Conservation (phyloP, 176 grass and related monocot species). For the Olyra latifolia region DNA sequence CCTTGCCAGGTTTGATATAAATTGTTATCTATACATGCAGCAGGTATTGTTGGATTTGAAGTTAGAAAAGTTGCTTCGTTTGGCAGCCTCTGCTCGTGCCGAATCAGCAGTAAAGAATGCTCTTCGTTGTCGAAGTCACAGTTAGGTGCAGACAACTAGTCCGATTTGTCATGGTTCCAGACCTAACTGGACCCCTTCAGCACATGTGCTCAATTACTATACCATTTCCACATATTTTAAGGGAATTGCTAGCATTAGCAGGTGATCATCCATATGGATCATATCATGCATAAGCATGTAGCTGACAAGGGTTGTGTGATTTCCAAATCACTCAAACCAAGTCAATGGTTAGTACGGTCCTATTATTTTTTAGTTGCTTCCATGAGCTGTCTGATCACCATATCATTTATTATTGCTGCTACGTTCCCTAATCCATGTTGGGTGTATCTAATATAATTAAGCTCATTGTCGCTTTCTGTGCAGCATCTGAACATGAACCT, state of each 20-base stretch:
- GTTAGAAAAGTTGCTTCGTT: constrained; percentile 11
- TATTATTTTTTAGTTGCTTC: neutral
- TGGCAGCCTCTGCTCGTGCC: constrained; percentile 22
- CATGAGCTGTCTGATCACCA: neutral
- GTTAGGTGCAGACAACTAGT: constrained; percentile 36
- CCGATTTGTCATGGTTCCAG: constrained; percentile 33
- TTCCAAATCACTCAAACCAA: neutral
- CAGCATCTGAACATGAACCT: constrained; percentile 1
- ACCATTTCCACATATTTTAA: neutral
- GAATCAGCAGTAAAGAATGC: constrained; percentile 20
- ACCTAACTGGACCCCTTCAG: constrained; percentile 31
- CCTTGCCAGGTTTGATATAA: neutral
- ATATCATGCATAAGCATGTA: neutral
- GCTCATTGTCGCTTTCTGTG: neutral
- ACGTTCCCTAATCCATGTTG: constrained; percentile 10
- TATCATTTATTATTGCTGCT: neutral
- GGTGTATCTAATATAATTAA: neutral
- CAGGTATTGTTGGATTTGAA: constrained; percentile 1
- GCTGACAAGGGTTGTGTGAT: neutral
- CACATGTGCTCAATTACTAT: constrained; percentile 22
- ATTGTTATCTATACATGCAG: neutral
- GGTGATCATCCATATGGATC: neutral
- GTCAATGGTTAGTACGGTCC: neutral
- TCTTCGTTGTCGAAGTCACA: neutral
- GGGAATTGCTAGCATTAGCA: no score